phyloP scores from a whole-genome alignment of 176 grass and related monocot genomes.

The Calamus simplicifolius region DNA sequence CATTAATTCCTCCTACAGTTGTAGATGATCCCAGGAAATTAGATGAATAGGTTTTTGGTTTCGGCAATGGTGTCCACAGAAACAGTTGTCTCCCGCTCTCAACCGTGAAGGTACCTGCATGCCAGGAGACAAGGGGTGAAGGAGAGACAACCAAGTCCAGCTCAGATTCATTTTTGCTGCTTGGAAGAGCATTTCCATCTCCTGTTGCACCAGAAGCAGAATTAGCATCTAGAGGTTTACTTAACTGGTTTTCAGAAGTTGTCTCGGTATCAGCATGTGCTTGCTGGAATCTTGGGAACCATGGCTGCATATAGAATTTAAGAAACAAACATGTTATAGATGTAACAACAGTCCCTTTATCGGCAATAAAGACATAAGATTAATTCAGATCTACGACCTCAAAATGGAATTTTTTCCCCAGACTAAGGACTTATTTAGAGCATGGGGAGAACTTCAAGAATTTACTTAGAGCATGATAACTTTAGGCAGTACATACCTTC shows the following conservation, averaged over 20 bases:
- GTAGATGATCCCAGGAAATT: conserved; percentile 33
- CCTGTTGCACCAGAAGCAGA: conserved; percentile 22
- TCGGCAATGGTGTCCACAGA: conserved; percentile 64
- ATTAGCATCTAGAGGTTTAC: conserved; percentile 6
- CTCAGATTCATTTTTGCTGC: conserved; percentile 17
- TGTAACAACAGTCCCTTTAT: not conserved
- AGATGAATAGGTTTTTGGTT: conserved; percentile 34
- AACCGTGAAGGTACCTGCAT: conserved; percentile 45
- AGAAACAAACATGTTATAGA: conserved; percentile 1
- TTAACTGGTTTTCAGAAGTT: conserved; percentile 11
- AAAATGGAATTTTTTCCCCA: too few species aligned
- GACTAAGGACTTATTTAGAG: too few species aligned
- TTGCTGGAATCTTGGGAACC: conserved; percentile 58
- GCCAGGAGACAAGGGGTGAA: conserved; percentile 91
- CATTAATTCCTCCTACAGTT: conserved; percentile 11
- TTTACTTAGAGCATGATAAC: not conserved
- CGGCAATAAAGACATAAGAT: too few species aligned
- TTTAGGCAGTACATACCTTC: conserved; percentile 39
- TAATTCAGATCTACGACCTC: too few species aligned
- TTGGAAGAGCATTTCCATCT: conserved; percentile 7
- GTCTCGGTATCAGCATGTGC: conserved; percentile 30
- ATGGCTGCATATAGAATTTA: conserved; percentile 40
- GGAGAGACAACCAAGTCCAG: conserved; percentile 52
- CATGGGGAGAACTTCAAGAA: too few species aligned
- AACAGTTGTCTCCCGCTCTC: conserved; percentile 78